phyloP scores from a whole-genome alignment of 805 yeast genomes.

The Lachancea sp. region DNA sequence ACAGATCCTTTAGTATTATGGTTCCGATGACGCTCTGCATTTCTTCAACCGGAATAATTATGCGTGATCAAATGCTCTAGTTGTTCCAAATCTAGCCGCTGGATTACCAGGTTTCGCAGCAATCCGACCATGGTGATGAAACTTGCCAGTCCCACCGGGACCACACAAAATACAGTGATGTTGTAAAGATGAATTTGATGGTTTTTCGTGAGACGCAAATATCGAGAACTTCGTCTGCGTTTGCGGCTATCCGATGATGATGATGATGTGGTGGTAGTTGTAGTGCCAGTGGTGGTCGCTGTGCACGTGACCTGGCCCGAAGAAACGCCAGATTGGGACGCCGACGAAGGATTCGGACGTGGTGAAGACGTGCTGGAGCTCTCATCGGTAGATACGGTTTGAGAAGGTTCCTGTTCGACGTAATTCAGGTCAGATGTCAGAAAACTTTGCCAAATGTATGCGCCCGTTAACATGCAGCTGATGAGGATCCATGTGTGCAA shows the following conservation, averaged over 20 bases:
- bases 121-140: constrained; percentile 86
- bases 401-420: constrained; percentile 26
- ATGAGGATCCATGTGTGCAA: constrained; percentile 88
- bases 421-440: constrained; percentile 67
- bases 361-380: not conserved
- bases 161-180: constrained; percentile 92
- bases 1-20: no score
- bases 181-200: constrained; percentile 82
- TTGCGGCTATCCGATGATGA: constrained; percentile 2
- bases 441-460: constrained; percentile 80
- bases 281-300: not conserved
- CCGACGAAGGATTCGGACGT: not conserved
- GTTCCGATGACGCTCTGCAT: no score
- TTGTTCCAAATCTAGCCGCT: constrained; percentile 55
- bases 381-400: not conserved
- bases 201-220: constrained; percentile 22
- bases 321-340: not conserved
- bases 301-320: not conserved
- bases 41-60: not conserved
- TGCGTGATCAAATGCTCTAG: constrained; percentile 17
- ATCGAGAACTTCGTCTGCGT: constrained; percentile 31
- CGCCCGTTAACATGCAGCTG: constrained; percentile 74
- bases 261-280: not conserved
- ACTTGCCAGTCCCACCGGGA: constrained; percentile 95
- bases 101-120: constrained; percentile 64